These are phyloP conservation scores for Verticillium nonalfalfae DNA, from an alignment of 2,329 filamentous ascomycete species.

Conservation along the genomic window DNA sequence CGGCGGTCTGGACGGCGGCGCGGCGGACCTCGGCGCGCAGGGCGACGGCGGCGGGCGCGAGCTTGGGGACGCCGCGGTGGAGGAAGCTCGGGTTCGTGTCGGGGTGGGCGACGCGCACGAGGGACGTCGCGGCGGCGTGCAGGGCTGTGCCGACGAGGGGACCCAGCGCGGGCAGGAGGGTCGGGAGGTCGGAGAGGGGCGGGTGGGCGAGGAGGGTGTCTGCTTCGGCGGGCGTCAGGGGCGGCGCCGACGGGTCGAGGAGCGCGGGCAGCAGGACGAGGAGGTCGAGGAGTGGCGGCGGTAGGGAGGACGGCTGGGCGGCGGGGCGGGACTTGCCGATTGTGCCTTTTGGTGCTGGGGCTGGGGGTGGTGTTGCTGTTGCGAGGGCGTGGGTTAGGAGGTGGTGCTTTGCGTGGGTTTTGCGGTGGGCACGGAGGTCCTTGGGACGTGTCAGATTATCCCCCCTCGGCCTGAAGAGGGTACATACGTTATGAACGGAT, in stretches of 20 bases:
- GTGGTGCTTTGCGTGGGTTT: slow-evolving; percentile 40
- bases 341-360: slow-evolving; percentile 11
- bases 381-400: slow-evolving; percentile 45
- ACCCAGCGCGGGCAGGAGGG: slow-evolving; percentile 40
- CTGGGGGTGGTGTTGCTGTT: slow-evolving; percentile 28
- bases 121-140: slow-evolving; percentile 37
- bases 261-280: slow-evolving; percentile 48
- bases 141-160: slow-evolving; percentile 42
- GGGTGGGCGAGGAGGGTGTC: slow-evolving; percentile 41
- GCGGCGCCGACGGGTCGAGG: slow-evolving; percentile 26
- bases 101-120: slow-evolving; percentile 42
- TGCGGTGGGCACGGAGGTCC: slow-evolving; percentile 43
- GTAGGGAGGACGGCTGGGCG: slow-evolving; percentile 18
- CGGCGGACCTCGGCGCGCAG: slow-evolving; percentile 26
- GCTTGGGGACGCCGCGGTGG: slow-evolving; percentile 48
- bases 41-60: slow-evolving; percentile 31
- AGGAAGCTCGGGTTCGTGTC: slow-evolving; percentile 48
- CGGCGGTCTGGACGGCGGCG: slow-evolving; percentile 25
- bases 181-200: slow-evolving; percentile 40
- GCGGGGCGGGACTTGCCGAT: slow-evolving; percentile 20
- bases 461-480: slow-evolving; percentile 2
- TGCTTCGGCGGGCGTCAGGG: slow-evolving; percentile 27
- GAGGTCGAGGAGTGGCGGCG: slow-evolving; percentile 43
- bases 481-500: slow-evolving; percentile 38
- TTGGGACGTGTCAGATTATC: slow-evolving; percentile 14